phyloP scores from a whole-genome alignment of 2,329 filamentous ascomycete genomes.

The Teratosphaeria zuluensis region DNA sequence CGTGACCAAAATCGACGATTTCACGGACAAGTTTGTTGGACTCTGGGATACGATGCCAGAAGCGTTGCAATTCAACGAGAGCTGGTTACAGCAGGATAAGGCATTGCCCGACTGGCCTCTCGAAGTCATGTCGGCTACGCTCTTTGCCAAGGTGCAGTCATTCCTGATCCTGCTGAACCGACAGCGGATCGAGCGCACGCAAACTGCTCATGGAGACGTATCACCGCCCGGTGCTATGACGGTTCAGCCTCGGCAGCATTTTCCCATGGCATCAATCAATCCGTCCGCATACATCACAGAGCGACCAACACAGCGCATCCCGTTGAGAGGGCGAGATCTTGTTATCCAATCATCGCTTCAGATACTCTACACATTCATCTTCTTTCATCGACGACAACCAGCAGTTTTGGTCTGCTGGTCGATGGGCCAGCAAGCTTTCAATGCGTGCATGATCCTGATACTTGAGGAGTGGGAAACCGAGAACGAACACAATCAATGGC shows the following conservation, averaged over 20 bases:
- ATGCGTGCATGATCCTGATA: conserved; percentile 40
- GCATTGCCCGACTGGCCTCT: conserved; percentile 38
- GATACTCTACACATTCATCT: conserved; percentile 37
- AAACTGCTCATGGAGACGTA: conserved; percentile 9
- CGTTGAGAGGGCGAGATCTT: conserved; percentile 29
- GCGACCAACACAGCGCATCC: conserved; percentile 15
- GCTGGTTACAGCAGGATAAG: conserved; percentile 32
- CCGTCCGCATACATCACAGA: conserved; percentile 10
- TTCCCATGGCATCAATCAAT: conserved; percentile 6
- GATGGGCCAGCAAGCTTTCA: conserved; percentile 41
- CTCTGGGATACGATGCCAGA: conserved; percentile 40
- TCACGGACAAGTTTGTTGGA: conserved; percentile 34
- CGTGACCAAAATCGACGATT: conserved; percentile 37
- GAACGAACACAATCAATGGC: conserved; percentile 27
- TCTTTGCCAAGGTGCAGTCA: conserved; percentile 39
- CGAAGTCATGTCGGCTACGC: conserved; percentile 35
- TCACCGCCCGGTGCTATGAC: conserved; percentile 8
- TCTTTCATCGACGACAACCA: conserved; percentile 35
- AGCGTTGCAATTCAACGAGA: conserved; percentile 36
- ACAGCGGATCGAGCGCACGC: conserved; percentile 30
- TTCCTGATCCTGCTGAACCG: conserved; percentile 41
- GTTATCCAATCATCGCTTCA: conserved; percentile 34
- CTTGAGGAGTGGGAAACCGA: conserved; percentile 37
- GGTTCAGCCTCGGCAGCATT: conserved; percentile 1
- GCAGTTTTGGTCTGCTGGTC: conserved; percentile 40